Conservation (phyloP, 148 eudicot genomes). For the Fagopyrum tataricum region DNA sequence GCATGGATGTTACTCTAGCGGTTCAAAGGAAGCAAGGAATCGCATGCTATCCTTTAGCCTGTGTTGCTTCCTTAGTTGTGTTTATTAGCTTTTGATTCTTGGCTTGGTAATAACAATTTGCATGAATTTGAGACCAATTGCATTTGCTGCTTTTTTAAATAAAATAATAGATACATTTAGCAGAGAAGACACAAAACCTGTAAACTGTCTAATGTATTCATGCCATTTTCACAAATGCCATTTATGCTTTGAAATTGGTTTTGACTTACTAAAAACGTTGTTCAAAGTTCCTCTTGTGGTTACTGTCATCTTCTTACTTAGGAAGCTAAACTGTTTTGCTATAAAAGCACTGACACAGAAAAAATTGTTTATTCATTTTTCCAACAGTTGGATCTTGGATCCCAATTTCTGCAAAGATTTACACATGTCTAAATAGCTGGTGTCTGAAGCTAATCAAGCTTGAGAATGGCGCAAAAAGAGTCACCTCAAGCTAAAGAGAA, state of each 20-base stretch:
- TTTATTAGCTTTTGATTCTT: slow-evolving; percentile 3
- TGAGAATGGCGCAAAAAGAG: background rate
- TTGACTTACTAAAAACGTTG: background rate
- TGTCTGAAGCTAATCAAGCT: background rate
- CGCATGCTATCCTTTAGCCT: background rate
- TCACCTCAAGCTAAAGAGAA: slow-evolving; percentile 21
- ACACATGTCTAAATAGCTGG: background rate
- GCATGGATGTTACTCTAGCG: background rate
- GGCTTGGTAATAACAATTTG: background rate
- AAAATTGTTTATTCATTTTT: background rate
- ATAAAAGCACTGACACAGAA: background rate
- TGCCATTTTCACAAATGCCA: too few relatives aligned
- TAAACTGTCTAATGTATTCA: too few relatives aligned
- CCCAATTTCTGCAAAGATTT: background rate
- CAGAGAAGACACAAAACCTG: too few relatives aligned
- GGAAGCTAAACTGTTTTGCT: background rate
- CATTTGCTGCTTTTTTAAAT: too few relatives aligned
- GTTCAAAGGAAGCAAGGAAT: slow-evolving; percentile 10
- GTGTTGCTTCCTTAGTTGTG: background rate
- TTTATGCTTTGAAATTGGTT: background rate
- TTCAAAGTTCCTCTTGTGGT: background rate
- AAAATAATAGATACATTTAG: too few relatives aligned
- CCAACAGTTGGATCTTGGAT: background rate
- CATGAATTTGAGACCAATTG: background rate
- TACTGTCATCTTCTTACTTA: background rate